Percentiles rank a stretch among this genome's conserved stretches.
These are phyloP conservation scores for Candida sphagnicola DNA, from an alignment of 805 yeast genomes.

Conservation along the genomic window DNA sequence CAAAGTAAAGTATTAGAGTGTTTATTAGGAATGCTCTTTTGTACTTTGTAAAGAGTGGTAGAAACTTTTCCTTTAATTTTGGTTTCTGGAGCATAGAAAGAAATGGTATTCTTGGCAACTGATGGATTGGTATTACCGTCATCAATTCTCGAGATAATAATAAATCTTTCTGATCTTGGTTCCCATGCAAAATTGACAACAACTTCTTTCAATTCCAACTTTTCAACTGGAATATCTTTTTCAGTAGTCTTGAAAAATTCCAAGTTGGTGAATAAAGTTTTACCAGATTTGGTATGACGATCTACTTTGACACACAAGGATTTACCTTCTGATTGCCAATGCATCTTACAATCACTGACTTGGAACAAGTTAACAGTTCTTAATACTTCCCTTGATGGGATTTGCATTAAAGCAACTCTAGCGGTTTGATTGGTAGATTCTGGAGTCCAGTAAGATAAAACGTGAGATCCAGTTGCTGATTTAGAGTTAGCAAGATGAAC, in stretches of 20 bases:
- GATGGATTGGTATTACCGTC: constrained; percentile 58
- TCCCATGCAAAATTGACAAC: constrained; percentile 93
- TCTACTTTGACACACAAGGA: constrained; percentile 91
- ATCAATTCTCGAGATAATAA: constrained; percentile 64
- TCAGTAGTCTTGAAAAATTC: constrained; percentile 88
- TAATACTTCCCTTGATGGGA: constrained; percentile 75
- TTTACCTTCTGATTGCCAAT: constrained; percentile 90
- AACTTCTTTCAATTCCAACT: constrained; percentile 86
- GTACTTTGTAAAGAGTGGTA: constrained; percentile 51
- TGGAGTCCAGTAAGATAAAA: constrained; percentile 95
- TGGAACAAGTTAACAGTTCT: constrained; percentile 94
- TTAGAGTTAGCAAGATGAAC: constrained; percentile 59
- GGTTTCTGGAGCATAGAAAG: constrained; percentile 79
- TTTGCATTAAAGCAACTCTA: constrained; percentile 84
- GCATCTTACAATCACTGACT: constrained; percentile 83
- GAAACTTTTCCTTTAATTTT: constrained; percentile 48
- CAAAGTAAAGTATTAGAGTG: constrained; percentile 71
- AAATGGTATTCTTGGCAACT: constrained; percentile 58
- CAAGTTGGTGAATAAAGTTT: constrained; percentile 84
- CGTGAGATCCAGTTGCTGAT: constrained; percentile 53
- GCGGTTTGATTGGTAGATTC: constrained; percentile 91
- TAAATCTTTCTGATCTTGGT: constrained; percentile 85
- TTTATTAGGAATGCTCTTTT: constrained; percentile 57
- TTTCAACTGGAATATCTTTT: constrained; percentile 91
- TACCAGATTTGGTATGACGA: constrained; percentile 93